Evolutionary conservation across 2,329 filamentous ascomycete species (phyloP).

Genomic region (Phialophora tarda): DNA sequence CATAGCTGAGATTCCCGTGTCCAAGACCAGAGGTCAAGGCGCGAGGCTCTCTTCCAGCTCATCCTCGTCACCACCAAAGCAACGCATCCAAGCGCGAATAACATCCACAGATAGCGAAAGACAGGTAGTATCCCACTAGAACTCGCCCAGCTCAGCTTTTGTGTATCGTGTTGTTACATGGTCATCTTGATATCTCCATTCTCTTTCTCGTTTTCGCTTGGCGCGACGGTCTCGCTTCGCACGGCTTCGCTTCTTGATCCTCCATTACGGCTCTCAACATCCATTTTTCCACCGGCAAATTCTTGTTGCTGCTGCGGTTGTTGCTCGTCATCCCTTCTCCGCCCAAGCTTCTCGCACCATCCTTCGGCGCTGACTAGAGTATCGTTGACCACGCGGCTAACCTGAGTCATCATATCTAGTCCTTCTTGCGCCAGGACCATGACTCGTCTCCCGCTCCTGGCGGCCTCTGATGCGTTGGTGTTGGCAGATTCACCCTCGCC

Average conservation of each 20-base stretch:
- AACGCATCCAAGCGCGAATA: slow-evolving; percentile 4
- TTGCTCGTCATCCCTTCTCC: slow-evolving; percentile 44
- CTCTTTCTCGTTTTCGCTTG: slow-evolving; percentile 12
- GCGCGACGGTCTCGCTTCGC: slow-evolving; percentile 10
- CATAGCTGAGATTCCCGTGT: background rate
- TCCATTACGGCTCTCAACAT: background rate
- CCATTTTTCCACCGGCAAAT: slow-evolving; percentile 22
- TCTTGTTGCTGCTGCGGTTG: slow-evolving; percentile 18
- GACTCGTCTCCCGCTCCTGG: slow-evolving; percentile 71
- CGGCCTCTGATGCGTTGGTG: slow-evolving; percentile 53
- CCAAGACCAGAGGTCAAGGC: background rate
- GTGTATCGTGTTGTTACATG: slow-evolving; percentile 22
- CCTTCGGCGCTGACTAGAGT: slow-evolving; percentile 89
- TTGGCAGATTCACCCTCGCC: slow-evolving; percentile 54
- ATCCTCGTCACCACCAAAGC: slow-evolving; percentile 1
- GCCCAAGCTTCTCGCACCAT: slow-evolving; percentile 82
- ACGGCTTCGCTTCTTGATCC: slow-evolving; percentile 19
- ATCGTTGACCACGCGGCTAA: slow-evolving; percentile 83
- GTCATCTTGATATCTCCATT: slow-evolving; percentile 18
- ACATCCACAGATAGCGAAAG: background rate
- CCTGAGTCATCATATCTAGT: slow-evolving; percentile 91
- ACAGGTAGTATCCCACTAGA: slow-evolving; percentile 1
- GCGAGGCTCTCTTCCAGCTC: background rate
- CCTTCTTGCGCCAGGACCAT: slow-evolving; percentile 87
- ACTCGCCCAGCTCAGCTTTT: slow-evolving; percentile 2